A percentile compares a stretch with the other conserved stretches of the same genome.
These are phyloP conservation scores for Chimonanthus salicifolius DNA, from an alignment of 164 flowering plant species.

Conservation along the genomic window DNA sequence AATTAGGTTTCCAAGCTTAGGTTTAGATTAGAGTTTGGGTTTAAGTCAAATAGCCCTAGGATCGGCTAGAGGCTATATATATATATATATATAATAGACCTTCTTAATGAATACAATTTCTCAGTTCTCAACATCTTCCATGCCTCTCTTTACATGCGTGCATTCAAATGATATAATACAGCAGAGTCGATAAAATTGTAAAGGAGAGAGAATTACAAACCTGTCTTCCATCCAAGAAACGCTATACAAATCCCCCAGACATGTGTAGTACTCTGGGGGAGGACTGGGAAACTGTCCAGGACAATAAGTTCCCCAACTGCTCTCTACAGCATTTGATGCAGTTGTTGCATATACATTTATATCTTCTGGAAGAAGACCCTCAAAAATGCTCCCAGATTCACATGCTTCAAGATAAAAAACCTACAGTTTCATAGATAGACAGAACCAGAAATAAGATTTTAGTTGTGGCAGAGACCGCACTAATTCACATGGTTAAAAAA, in stretches of 20 bases:
- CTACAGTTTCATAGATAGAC: slow-evolving; percentile 17
- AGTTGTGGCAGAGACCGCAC: not conserved
- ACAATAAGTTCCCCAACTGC: slow-evolving; percentile 65
- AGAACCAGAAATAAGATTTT: not conserved
- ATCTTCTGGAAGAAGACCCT: slow-evolving; percentile 61
- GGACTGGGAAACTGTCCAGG: slow-evolving; percentile 43
- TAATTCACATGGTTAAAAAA: not conserved
- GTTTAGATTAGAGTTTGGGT: too few species aligned
- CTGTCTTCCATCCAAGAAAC: slow-evolving; percentile 85
- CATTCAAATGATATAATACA: too few species aligned
- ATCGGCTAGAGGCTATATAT: too few species aligned
- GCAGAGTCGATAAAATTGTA: too few species aligned
- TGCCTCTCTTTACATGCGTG: too few species aligned
- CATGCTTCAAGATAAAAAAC: slow-evolving; percentile 83
- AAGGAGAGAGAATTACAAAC: slow-evolving; percentile 14
- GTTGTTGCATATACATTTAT: slow-evolving; percentile 67
- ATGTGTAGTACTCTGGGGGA: slow-evolving; percentile 42
- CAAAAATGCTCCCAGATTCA: slow-evolving; percentile 74
- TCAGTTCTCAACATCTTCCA: too few species aligned
- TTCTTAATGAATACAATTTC: too few species aligned
- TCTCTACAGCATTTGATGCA: slow-evolving; percentile 63
- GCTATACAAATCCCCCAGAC: slow-evolving; percentile 72
- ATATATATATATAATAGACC: too few species aligned
- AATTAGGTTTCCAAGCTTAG: too few species aligned
- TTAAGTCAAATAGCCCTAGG: too few species aligned